phyloP scores from a whole-genome alignment of 75 land plant genomes.

The Pinus tabuliformis region DNA sequence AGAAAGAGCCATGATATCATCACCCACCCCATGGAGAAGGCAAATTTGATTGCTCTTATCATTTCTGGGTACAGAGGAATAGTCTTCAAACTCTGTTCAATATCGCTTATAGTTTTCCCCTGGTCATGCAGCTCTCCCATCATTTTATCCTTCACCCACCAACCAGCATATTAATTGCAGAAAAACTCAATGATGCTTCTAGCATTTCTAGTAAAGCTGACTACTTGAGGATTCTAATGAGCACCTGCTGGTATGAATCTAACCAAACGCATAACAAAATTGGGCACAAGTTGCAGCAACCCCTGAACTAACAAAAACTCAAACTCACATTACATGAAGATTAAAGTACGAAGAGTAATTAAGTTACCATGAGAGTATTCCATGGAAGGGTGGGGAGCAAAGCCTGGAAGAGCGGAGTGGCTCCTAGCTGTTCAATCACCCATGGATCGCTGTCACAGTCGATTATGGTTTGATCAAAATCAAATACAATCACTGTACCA shows the following conservation, averaged over 20 bases:
- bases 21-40: conserved; percentile 59
- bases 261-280: too few species aligned
- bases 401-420: conserved; percentile 39
- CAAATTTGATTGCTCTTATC: conserved; percentile 59
- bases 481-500: conserved; percentile 53
- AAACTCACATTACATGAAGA: background rate
- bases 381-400: conserved; percentile 56
- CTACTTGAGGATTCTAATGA: too few species aligned
- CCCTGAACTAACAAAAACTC: too few species aligned
- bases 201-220: too few species aligned
- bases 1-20: too few species aligned
- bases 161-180: too few species aligned
- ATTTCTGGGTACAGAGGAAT: conserved; percentile 47
- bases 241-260: too few species aligned
- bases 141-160: conserved; percentile 63
- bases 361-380: conserved; percentile 62
- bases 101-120: conserved; percentile 65
- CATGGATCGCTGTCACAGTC: conserved; percentile 83
- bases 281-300: too few species aligned
- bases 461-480: conserved; percentile 76
- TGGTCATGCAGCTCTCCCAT: conserved; percentile 69
- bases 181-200: too few species aligned
- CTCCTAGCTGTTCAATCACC: conserved; percentile 68
- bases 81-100: conserved; percentile 43
- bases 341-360: background rate